Evolutionary conservation across 192 early-diverging fungal genomes (phyloP).

Genomic region (Backusella sp.): DNA sequence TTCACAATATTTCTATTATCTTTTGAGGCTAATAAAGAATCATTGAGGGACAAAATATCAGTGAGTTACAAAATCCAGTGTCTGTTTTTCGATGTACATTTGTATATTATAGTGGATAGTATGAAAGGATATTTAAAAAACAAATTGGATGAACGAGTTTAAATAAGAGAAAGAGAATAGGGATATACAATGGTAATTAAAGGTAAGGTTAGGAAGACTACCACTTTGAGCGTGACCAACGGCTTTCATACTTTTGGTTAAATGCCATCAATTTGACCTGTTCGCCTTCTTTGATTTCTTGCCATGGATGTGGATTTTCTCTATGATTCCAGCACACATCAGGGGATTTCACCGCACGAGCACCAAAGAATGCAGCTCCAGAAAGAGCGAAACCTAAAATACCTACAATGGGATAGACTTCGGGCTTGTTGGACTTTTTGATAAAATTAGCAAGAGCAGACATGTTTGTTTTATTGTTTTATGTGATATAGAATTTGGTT

Average conservation of each 20-base stretch:
- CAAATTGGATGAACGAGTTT: background rate
- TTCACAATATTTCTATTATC: no score
- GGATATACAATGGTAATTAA: background rate
- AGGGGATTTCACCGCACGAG: slow-evolving; percentile 22
- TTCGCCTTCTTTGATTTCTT: slow-evolving; percentile 25
- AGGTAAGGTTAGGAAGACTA: background rate
- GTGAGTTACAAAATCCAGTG: no score
- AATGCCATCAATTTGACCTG: slow-evolving; percentile 24
- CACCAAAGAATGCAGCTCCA: slow-evolving; percentile 24
- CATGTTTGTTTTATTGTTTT: slow-evolving; percentile 11
- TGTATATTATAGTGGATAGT: background rate
- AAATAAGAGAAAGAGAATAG: slow-evolving; percentile 1
- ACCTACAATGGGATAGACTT: slow-evolving; percentile 29
- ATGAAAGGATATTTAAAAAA: background rate
- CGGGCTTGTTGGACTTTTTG: slow-evolving; percentile 24
- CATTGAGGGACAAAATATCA: no score
- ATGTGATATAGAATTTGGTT: background rate
- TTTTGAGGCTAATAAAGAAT: no score
- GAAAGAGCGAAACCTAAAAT: slow-evolving; percentile 22
- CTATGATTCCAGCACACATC: slow-evolving; percentile 37
- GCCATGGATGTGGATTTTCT: slow-evolving; percentile 22
- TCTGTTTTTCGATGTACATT: background rate
- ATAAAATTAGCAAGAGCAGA: slow-evolving; percentile 16
- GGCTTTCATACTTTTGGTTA: slow-evolving; percentile 23
- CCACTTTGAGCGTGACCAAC: slow-evolving; percentile 21